Base-by-base conservation (phyloP, 768 basidiomycete species). In the Chalciporus sphaerocephalus region DNA sequence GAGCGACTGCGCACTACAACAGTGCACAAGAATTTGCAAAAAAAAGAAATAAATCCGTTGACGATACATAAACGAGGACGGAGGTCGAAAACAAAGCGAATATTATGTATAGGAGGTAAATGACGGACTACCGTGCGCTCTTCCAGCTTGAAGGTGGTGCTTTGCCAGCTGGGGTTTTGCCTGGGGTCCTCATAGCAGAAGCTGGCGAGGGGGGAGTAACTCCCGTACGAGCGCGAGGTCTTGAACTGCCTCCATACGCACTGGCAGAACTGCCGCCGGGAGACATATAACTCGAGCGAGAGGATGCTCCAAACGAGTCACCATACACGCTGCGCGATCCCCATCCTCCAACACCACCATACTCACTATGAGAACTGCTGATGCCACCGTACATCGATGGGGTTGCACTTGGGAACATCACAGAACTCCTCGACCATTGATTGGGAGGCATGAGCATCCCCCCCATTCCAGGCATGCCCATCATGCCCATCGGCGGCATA, bases 281-380 rank as follows among this genome's bases (percentile, higher is more conserved):
- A 5, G 48, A 38, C 25, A 12, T 16, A 5, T 46, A 18, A 30
- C 35, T 46, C 9, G 53, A 5, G n/a, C 51, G 60, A 24, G 65
- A 52, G 13, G 54, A 44, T 2, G 76, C 70, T 7, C 79, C 76
- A 57, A 82, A 79, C 7, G 74, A 61, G 48, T 85, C 85, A 11
- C 86, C 89, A 55, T 89, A 89, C 38, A 77, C 80, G 54, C 83
- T 89, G 53, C 75, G 74, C 34, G 84, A 76, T 17, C 68, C 71
- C 67, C 78, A 80, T 9, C 69, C 67, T 5, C 69, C 60, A 17
- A 60, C 70, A 30, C 78, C 79, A 24, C 83, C 85, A 56, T 78
- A 81, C 42, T 82, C 81, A 58, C 85, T 87, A 45, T 78, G 74
- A 20, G 80, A 76, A 42, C 75, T 72, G 47, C 69, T 65, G 40